Evolutionary conservation across 441 rosid genomes (phyloP).

Genomic region (Corymbia calophylla): DNA sequence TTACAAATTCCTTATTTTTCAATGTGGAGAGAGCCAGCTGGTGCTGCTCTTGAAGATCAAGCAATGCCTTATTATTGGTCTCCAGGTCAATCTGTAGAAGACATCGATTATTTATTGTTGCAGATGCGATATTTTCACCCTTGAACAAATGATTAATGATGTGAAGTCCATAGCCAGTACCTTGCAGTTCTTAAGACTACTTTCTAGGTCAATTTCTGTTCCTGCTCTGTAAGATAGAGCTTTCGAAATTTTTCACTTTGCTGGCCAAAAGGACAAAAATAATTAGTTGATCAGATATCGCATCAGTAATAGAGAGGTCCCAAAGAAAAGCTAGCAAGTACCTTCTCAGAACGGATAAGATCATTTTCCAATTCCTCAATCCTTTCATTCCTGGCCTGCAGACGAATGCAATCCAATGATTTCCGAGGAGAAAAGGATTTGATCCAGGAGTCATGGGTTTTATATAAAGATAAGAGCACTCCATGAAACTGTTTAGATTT

Average conservation of each 20-base stretch:
- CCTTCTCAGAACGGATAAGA: constrained; percentile 50
- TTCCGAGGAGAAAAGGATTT: background rate
- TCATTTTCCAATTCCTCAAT: constrained; percentile 76
- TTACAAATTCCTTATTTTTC: constrained; percentile 49
- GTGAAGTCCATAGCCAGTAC: constrained; percentile 20
- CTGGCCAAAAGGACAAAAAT: constrained; percentile 27
- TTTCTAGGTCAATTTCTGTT: constrained; percentile 51
- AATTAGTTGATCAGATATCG: background rate
- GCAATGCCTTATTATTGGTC: constrained; percentile 43
- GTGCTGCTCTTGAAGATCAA: constrained; percentile 63
- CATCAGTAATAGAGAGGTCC: background rate
- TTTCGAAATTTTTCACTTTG: constrained; percentile 54
- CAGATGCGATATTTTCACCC: background rate
- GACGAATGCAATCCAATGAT: background rate
- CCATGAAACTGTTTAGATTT: background rate
- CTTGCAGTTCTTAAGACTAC: constrained; percentile 65
- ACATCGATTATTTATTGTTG: background rate
- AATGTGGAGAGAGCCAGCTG: constrained; percentile 30
- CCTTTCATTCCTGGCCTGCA: constrained; percentile 64
- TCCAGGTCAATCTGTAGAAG: constrained; percentile 48
- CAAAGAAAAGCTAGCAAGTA: constrained; percentile 3
- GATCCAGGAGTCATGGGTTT: background rate
- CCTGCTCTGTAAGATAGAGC: constrained; percentile 65
- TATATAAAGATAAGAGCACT: background rate
- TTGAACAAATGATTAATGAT: background rate